Evolutionary conservation across 257 asterid genomes (phyloP).

Genomic region (Rauvolfia tetraphylla): DNA sequence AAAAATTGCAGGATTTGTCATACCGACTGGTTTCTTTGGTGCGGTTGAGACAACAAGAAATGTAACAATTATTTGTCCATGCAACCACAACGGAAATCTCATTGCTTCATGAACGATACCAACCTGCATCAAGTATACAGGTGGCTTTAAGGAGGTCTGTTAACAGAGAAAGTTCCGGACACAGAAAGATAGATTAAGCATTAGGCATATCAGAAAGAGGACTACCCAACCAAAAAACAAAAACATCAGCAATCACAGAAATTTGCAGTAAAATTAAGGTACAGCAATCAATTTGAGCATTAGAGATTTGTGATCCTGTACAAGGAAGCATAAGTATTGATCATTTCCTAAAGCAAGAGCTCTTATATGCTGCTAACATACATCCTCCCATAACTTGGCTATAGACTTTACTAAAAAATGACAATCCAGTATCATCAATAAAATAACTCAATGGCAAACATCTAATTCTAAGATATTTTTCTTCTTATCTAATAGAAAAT

Average conservation of each 20-base stretch:
- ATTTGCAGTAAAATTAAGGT: background rate
- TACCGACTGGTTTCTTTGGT: constrained; percentile 93
- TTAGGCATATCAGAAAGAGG: background rate
- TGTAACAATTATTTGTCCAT: constrained; percentile 65
- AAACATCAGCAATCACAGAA: background rate
- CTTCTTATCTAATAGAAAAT: background rate
- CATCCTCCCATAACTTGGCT: background rate
- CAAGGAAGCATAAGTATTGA: background rate
- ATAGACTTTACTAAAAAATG: background rate
- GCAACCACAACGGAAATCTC: constrained; percentile 93
- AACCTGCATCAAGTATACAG: constrained; percentile 50
- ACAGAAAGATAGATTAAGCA: background rate
- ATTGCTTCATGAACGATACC: constrained; percentile 88
- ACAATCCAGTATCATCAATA: background rate
- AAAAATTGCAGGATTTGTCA: constrained; percentile 21
- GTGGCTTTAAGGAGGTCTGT: constrained; percentile 1
- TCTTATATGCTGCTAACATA: background rate
- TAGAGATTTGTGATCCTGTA: background rate
- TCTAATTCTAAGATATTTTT: background rate
- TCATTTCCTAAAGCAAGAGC: background rate
- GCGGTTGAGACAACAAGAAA: constrained; percentile 74
- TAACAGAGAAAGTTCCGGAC: background rate
- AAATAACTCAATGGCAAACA: background rate
- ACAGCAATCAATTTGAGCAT: background rate
- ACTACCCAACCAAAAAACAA: background rate